These are phyloP conservation scores for Pseudocercospora macadamiae DNA, from an alignment of 2,329 filamentous ascomycete species.

Conservation along the genomic window DNA sequence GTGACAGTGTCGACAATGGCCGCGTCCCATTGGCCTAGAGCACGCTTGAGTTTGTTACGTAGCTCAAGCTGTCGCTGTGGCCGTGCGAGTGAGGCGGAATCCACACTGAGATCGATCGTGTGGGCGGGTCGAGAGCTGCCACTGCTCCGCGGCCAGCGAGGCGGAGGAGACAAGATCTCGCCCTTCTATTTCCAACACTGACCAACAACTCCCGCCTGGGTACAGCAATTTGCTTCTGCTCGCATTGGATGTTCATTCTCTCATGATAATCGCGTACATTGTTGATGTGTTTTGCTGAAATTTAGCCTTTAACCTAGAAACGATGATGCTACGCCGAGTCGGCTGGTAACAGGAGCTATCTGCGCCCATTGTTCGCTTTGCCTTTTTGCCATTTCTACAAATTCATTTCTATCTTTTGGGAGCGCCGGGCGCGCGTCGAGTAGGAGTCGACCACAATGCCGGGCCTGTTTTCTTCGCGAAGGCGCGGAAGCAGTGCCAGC, in stretches of 20 bases:
- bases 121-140: no score
- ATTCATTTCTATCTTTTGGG: background rate
- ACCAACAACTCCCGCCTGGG: background rate
- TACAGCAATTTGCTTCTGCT: no score
- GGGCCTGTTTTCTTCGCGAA: constrained; percentile 6
- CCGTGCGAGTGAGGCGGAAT: background rate
- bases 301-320: constrained; percentile 5
- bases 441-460: constrained; percentile 5
- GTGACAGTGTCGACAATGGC: no score
- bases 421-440: background rate
- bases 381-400: no score
- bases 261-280: background rate
- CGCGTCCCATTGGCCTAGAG: background rate
- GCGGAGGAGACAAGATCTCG: background rate
- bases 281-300: background rate
- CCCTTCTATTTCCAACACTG: no score
- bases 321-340: background rate
- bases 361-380: background rate
- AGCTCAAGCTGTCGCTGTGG: background rate
- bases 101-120: background rate
- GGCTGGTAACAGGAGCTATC: constrained; percentile 3
- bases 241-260: background rate
- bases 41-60: background rate
- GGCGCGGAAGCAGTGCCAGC: constrained; percentile 11
- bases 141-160: background rate